Conservation (phyloP, 1,284 basidiomycete species). For the Trichosporon ovoides region DNA sequence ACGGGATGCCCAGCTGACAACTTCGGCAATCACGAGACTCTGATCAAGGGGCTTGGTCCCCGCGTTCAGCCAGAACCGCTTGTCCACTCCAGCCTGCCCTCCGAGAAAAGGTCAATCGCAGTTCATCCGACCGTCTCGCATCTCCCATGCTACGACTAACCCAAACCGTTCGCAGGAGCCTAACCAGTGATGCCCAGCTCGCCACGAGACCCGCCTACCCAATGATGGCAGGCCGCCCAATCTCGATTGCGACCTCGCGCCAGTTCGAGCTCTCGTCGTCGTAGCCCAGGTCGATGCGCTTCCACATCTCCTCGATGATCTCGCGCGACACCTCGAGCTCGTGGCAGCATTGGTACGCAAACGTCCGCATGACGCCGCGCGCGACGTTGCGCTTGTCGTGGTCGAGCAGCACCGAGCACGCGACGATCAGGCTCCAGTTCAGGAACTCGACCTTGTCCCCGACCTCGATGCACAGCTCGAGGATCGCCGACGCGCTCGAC, state of each 20-base stretch:
- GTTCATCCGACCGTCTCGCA: too few relatives aligned
- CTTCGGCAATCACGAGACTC: too few relatives aligned
- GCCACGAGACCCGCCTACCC: constrained; percentile 11
- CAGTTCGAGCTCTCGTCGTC: constrained; percentile 38
- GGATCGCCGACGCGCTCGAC: constrained; percentile 26
- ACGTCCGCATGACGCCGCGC: constrained; percentile 31
- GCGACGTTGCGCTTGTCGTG: constrained; percentile 24
- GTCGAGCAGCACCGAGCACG: constrained; percentile 26
- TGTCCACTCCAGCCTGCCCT: too few relatives aligned
- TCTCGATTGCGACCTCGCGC: constrained; percentile 37
- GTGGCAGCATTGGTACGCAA: constrained; percentile 40
- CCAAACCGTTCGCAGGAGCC: too few relatives aligned
- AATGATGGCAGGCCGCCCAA: constrained; percentile 33
- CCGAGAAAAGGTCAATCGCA: too few relatives aligned
- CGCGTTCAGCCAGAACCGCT: too few relatives aligned
- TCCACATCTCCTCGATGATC: constrained; percentile 41
- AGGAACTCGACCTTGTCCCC: constrained; percentile 44
- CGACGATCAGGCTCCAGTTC: constrained; percentile 40
- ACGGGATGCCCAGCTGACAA: too few relatives aligned
- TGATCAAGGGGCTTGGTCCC: too few relatives aligned
- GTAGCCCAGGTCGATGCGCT: constrained; percentile 34
- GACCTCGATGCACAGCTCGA: constrained; percentile 32
- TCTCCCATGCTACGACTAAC: too few relatives aligned
- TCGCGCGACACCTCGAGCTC: constrained; percentile 31
- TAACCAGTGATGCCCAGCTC: background rate